These are phyloP conservation scores for Leccinum subrobustum DNA, from an alignment of 1,284 basidiomycete species.

Conservation along the genomic window DNA sequence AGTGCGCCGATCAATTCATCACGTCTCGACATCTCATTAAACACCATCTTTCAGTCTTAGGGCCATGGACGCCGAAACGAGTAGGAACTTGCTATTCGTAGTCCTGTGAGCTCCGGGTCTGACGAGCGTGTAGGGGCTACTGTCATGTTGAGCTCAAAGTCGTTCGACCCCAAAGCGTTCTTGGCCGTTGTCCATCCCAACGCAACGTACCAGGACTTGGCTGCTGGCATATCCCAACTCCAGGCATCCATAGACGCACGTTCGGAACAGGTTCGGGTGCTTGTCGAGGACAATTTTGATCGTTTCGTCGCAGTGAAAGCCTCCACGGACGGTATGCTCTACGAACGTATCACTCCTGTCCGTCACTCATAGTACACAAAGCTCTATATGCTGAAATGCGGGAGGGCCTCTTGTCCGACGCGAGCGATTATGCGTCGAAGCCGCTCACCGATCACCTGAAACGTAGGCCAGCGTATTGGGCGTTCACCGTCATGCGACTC, in stretches of 20 bases:
- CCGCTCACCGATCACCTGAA: constrained; percentile 84
- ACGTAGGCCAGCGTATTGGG: constrained; percentile 44
- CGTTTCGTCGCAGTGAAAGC: constrained; percentile 97
- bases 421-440: constrained; percentile 81
- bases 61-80: constrained; percentile 72
- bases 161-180: constrained; percentile 95
- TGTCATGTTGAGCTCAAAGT: constrained; percentile 85
- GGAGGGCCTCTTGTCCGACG: constrained; percentile 77
- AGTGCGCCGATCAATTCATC: constrained; percentile 44
- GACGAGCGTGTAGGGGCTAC: constrained; percentile 57
- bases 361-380: constrained; percentile 33
- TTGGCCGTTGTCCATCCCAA: constrained; percentile 92
- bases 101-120: constrained; percentile 11
- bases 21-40: constrained; percentile 8
- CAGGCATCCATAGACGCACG: constrained; percentile 81
- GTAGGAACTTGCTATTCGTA: constrained; percentile 35
- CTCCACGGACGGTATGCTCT: constrained; percentile 82
- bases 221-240: constrained; percentile 70
- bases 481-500: background rate
- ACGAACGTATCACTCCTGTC: background rate
- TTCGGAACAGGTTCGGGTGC: constrained; percentile 88
- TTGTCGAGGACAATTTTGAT: constrained; percentile 99
- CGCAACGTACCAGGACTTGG: constrained; percentile 91
- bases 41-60: constrained; percentile 44
- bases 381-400: constrained; percentile 93